Percentiles rank a stretch among this genome's conserved stretches.
Evolutionary conservation across 495 filamentous ascomycete genomes (phyloP).

Genomic region (Parmelia sp.): DNA sequence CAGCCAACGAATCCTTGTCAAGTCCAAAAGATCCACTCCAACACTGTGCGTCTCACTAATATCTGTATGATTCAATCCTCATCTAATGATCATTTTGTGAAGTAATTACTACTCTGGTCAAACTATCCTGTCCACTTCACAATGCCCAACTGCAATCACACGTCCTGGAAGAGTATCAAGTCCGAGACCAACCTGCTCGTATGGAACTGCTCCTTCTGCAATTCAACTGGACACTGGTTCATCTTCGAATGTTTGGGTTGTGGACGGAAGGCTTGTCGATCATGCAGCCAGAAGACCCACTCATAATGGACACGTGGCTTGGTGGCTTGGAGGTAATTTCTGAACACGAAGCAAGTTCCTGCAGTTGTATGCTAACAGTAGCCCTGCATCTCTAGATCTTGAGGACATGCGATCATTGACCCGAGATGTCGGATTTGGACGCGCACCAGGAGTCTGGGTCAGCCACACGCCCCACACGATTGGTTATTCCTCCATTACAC

Average conservation of each 20-base stretch:
- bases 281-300: constrained; percentile 49
- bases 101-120: not conserved
- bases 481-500: not conserved
- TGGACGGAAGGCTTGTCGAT: constrained; percentile 66
- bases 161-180: constrained; percentile 54
- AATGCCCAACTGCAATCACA: constrained; percentile 14
- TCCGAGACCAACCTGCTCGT: constrained; percentile 65
- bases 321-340: not conserved
- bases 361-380: not conserved
- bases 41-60: not conserved
- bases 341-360: not conserved
- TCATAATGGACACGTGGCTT: not conserved
- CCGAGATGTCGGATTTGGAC: not conserved
- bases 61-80: not conserved
- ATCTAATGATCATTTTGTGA: not conserved
- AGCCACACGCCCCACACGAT: not conserved
- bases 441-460: not conserved
- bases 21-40: not conserved
- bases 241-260: constrained; percentile 76
- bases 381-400: not conserved
- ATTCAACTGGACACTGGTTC: constrained; percentile 72
- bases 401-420: not conserved
- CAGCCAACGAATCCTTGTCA: not conserved
- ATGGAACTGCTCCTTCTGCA: constrained; percentile 73
- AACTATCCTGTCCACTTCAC: not conserved